Evolutionary conservation across 1,284 basidiomycete genomes (phyloP).

Genomic region (Cryptococcus depauperatus): DNA sequence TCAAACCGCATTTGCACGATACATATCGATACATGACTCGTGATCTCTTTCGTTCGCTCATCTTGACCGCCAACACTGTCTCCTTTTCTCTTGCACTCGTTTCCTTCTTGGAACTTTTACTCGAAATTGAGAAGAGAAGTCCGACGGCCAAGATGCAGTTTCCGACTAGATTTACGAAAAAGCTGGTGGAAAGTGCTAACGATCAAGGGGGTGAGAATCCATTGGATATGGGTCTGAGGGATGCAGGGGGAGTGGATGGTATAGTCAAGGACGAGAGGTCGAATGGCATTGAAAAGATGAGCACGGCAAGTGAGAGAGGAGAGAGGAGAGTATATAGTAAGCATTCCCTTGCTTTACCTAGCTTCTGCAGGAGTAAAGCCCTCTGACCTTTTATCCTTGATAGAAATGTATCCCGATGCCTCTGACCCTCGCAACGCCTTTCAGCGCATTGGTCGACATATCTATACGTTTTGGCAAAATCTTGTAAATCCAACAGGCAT

Average conservation of each 20-base stretch:
- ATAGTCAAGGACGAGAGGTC: constrained; percentile 4
- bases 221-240: constrained; percentile 26
- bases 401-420: constrained; percentile 35
- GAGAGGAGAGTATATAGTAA: constrained; percentile 12
- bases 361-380: no score
- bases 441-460: constrained; percentile 26
- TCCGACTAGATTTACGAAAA: constrained; percentile 45
- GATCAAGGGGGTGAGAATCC: constrained; percentile 23
- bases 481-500: constrained; percentile 31
- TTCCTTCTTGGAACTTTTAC: constrained; percentile 33
- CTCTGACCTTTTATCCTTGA: not conserved
- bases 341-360: constrained; percentile 1
- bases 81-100: constrained; percentile 36
- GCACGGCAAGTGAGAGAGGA: constrained; percentile 12
- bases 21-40: constrained; percentile 24
- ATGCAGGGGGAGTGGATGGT: constrained; percentile 4
- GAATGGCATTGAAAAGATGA: constrained; percentile 8
- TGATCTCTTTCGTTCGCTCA: constrained; percentile 46
- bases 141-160: constrained; percentile 45
- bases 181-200: constrained; percentile 36
- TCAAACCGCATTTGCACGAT: constrained; percentile 16
- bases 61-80: constrained; percentile 45
- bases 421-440: constrained; percentile 31
- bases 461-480: constrained; percentile 20
- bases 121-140: constrained; percentile 38